These are phyloP conservation scores for Chlamydomonas reinhardtii DNA, from an alignment of 163 green algal genomes.

Conservation along the genomic window DNA sequence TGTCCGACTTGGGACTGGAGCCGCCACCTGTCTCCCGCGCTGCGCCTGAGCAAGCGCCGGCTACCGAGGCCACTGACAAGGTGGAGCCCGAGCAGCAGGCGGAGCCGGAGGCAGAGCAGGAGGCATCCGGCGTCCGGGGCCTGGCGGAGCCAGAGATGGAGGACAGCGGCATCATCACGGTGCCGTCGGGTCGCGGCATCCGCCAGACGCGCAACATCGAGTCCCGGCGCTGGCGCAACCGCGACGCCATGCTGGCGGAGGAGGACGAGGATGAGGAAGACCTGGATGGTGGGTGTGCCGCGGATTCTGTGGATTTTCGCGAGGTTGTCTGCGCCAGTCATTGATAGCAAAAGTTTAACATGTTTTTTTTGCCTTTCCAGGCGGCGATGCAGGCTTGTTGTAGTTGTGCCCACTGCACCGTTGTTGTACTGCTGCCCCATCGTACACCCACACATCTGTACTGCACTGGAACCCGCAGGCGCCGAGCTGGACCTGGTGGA, in stretches of 20 bases:
- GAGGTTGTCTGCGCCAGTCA: too few relatives aligned
- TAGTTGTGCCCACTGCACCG: too few relatives aligned
- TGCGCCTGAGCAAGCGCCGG: not conserved
- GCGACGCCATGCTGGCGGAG: not conserved
- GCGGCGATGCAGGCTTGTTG: too few relatives aligned
- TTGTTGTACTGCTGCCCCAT: too few relatives aligned
- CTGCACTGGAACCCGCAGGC: too few relatives aligned
- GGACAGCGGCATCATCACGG: conserved; percentile 31
- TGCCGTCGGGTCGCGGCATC: conserved; percentile 16
- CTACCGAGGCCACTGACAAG: too few relatives aligned
- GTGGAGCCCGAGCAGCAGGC: not conserved
- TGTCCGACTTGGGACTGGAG: conserved; percentile 5
- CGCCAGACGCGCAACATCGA: conserved; percentile 40
- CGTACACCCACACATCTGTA: too few relatives aligned
- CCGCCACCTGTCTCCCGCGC: not conserved
- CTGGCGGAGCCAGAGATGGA: not conserved
- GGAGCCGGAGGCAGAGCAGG: not conserved
- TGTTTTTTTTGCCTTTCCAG: too few relatives aligned
- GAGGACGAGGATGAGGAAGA: conserved; percentile 18
- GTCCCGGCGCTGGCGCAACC: conserved; percentile 28
- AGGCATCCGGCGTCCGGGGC: too few relatives aligned
- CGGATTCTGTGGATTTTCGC: not conserved
- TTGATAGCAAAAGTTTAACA: too few relatives aligned
- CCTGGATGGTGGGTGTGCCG: not conserved
- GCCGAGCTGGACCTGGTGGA: conserved; percentile 32